Conservation (phyloP, 1,284 basidiomycete species). For the Naganishia liquefaciens region DNA sequence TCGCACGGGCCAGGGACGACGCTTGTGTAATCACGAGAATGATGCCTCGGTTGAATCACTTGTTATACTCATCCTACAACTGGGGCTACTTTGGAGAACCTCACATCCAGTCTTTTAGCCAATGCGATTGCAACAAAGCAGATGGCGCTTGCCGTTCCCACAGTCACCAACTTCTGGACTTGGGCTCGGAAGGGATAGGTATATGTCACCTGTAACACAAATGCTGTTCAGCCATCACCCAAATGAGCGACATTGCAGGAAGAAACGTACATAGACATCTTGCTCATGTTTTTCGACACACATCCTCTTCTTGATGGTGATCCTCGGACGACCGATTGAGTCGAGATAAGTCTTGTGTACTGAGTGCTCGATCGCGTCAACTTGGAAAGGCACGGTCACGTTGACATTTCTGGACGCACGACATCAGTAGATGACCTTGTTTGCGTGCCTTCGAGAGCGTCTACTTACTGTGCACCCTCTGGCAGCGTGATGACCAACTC, state of each 20-base stretch:
- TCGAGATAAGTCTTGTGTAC: constrained; percentile 87
- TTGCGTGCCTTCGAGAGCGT: neutral
- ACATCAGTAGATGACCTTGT: neutral
- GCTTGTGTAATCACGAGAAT: no score
- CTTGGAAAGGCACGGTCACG: constrained; percentile 74
- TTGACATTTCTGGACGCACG: constrained; percentile 66
- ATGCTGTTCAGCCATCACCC: neutral
- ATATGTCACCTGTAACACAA: constrained; percentile 72
- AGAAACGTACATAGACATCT: constrained; percentile 42
- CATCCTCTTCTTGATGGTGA: constrained; percentile 71
- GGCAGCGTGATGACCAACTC: constrained; percentile 81
- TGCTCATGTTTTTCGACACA: constrained; percentile 75
- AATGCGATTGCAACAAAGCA: constrained; percentile 48
- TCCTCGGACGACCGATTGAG: constrained; percentile 79
- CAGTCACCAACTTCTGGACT: constrained; percentile 75
- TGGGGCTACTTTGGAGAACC: constrained; percentile 40
- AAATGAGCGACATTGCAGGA: neutral
- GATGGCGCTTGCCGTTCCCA: constrained; percentile 44
- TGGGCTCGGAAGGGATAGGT: constrained; percentile 72
- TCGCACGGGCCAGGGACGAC: no score
- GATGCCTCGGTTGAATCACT: neutral
- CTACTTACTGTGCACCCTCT: constrained; percentile 84
- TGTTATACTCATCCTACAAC: neutral
- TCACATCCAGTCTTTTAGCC: constrained; percentile 49
- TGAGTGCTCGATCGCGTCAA: constrained; percentile 63